Evolutionary conservation across 805 yeast genomes (phyloP).

Genomic region (Candida orba): DNA sequence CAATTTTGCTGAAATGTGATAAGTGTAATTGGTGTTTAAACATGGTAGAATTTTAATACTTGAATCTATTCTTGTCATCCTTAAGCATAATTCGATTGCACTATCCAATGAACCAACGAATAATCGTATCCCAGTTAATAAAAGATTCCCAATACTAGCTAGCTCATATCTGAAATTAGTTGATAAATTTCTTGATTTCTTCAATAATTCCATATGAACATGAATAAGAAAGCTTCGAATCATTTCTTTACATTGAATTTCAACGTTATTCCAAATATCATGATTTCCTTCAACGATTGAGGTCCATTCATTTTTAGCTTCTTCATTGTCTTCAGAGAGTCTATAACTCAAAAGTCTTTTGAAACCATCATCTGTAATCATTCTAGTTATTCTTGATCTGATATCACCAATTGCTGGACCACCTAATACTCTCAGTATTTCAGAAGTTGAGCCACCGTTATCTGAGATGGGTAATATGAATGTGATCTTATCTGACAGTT

Average conservation of each 20-base stretch:
- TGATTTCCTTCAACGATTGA: conserved; percentile 75
- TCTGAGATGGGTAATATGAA: conserved; percentile 82
- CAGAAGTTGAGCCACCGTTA: conserved; percentile 94
- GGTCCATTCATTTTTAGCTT: conserved; percentile 71
- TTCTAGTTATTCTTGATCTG: conserved; percentile 68
- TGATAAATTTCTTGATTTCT: conserved; percentile 48
- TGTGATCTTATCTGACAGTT: conserved; percentile 37
- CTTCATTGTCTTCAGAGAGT: conserved; percentile 36
- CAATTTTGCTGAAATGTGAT: conserved; percentile 75
- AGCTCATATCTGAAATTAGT: conserved; percentile 63
- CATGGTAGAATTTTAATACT: conserved; percentile 64
- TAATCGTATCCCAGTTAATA: conserved; percentile 72
- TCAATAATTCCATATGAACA: conserved; percentile 68
- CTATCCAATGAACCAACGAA: conserved; percentile 82
- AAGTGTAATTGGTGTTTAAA: conserved; percentile 74
- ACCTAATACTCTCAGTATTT: conserved; percentile 75
- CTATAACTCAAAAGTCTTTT: conserved; percentile 40
- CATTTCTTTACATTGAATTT: conserved; percentile 57
- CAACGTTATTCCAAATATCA: conserved; percentile 53
- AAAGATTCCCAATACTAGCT: conserved; percentile 82
- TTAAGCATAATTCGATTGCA: conserved; percentile 67
- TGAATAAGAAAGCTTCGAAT: conserved; percentile 71
- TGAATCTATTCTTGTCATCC: conserved; percentile 54
- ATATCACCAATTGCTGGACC: conserved; percentile 96
- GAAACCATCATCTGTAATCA: conserved; percentile 49